Evolutionary conservation across 75 land plant species (phyloP).

Genomic region (Larix kaempferi): DNA sequence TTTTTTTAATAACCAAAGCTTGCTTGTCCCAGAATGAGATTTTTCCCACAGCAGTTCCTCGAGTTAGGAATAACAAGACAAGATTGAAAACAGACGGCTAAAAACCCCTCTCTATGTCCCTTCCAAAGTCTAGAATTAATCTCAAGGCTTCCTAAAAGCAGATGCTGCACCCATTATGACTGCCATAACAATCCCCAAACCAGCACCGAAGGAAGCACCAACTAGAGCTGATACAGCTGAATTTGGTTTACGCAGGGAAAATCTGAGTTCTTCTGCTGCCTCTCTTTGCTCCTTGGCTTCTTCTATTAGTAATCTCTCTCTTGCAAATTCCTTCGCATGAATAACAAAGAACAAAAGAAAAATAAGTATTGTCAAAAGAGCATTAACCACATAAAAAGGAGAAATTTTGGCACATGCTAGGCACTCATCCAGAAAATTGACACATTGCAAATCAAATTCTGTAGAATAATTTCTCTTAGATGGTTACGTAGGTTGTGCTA

Average conservation of each 20-base stretch:
- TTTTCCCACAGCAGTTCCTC: neutral
- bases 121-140: neutral
- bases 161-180: conserved; percentile 88
- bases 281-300: conserved; percentile 37
- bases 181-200: conserved; percentile 84
- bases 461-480: too few relatives aligned
- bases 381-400: neutral
- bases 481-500: neutral
- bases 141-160: conserved; percentile 79
- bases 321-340: conserved; percentile 52
- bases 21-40: neutral
- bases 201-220: conserved; percentile 90
- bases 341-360: conserved; percentile 7
- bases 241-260: conserved; percentile 35
- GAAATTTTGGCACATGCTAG: neutral
- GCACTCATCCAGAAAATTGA: neutral
- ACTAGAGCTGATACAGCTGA: conserved; percentile 64
- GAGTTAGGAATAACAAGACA: neutral
- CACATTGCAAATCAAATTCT: neutral
- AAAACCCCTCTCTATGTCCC: neutral
- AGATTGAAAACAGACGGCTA: neutral
- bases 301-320: conserved; percentile 54
- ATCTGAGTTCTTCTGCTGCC: conserved; percentile 15
- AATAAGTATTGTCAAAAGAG: neutral
- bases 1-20: neutral